Conservation (phyloP, 306 rosid species). For the Malus fusca region DNA sequence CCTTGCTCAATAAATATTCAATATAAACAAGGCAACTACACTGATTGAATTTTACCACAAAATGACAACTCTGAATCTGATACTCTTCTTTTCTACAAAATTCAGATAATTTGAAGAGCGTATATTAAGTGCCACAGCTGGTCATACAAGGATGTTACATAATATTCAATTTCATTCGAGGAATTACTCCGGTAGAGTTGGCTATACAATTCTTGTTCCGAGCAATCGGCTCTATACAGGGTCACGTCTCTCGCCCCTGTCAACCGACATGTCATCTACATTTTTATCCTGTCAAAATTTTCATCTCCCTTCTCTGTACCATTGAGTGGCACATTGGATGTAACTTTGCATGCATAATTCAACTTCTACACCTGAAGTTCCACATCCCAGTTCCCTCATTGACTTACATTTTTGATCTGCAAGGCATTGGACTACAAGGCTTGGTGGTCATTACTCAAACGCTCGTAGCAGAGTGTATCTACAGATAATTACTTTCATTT, state of each 20-base stretch:
- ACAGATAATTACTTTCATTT: conserved; percentile 27
- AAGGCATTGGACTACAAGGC: neutral
- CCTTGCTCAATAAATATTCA: neutral
- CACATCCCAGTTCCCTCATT: neutral
- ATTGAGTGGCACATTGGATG: neutral
- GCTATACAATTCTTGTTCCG: neutral
- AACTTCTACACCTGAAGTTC: neutral
- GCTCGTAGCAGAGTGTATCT: neutral
- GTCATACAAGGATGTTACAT: no score
- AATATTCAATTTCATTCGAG: neutral
- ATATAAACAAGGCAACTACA: neutral
- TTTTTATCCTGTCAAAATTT: neutral
- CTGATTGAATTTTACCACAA: neutral
- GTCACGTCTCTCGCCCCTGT: neutral
- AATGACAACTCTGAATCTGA: neutral
- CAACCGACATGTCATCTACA: neutral
- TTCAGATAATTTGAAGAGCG: neutral
- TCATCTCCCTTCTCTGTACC: neutral
- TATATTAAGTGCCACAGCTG: neutral
- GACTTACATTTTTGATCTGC: neutral
- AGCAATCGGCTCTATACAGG: neutral
- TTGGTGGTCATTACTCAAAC: neutral
- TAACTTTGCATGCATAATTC: neutral
- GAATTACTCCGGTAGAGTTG: neutral
- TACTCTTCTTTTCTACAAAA: neutral